Base-by-base conservation (phyloP, 2,329 filamentous ascomycete genomes). In the Daldinia eschscholtzii region DNA sequence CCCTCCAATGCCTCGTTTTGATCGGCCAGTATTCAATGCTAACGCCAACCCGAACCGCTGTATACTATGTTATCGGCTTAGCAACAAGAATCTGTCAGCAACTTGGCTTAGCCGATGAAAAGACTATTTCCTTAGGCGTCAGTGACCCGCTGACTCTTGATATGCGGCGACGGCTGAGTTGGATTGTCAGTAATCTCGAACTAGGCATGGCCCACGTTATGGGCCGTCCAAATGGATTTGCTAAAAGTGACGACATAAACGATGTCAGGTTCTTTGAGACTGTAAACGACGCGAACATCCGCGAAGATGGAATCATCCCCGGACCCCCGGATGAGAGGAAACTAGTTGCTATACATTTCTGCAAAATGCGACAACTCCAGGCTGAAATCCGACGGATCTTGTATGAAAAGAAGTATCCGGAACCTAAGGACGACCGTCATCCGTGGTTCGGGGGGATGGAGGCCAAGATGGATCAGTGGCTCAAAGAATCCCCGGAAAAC, bases 21-120 rank as follows among this genome's bases (percentile, higher is more conserved):
- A 92, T 98, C 73, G 93, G 90, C 1, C 93, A 96, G 76, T 98
- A 98, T 79, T 98, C 96, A 0, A 85, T 98, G 20, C 83, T 98
- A 48, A 98, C 95, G 0, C 95, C 96, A 0, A 98, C 95, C 1
- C 86, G 94, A 67, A 97, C 93, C 4, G 94, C 95, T 15, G 92
- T 97, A 20, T 98, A 97, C 81, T 98, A 97, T 81, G 91, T 98
- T 57, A 89, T 98, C 52, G 96, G 96, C 6, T 87, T 97, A 20
- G 94, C 94, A 6, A 91, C 93, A 15, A 91, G 93, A 72, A 89
- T 99, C 57, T 94, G 92, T 77, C 95, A 98, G 77, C 93, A 97
- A 63, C 86, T 98, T 59, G 93, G 94, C 5, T 84, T 98, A 48
- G 91, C 91, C 20, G 93, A 97, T 74, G 96, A 98, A 80, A 92